phyloP scores from a whole-genome alignment of 2,329 filamentous ascomycete species.

The Arachnomyces sp. region DNA sequence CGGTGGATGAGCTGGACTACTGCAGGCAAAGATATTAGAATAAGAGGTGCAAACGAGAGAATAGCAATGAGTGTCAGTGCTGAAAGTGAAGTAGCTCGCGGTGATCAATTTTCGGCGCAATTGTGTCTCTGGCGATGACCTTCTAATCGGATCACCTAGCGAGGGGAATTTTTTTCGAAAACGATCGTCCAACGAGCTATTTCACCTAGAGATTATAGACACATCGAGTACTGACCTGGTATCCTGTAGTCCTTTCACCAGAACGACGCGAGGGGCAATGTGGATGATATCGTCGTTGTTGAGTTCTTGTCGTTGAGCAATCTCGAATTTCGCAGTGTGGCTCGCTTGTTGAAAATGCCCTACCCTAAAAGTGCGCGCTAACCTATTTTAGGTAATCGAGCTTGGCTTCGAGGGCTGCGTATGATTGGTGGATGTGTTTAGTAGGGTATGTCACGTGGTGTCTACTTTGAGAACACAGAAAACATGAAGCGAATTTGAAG shows the following conservation, averaged over 20 bases:
- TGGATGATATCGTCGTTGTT: conserved; percentile 33
- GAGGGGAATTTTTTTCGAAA: too few species aligned
- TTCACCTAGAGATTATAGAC: conserved; percentile 15
- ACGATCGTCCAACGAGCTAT: conserved; percentile 17
- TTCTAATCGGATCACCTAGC: too few species aligned
- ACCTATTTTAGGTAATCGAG: conserved; percentile 4
- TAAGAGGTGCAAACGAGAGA: background rate
- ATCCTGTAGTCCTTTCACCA: conserved; percentile 38
- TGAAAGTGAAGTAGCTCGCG: background rate
- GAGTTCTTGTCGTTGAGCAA: conserved; percentile 31
- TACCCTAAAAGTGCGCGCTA: conserved; percentile 28
- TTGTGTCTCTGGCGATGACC: too few species aligned
- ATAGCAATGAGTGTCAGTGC: background rate
- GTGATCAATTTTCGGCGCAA: too few species aligned
- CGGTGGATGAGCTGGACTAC: conserved; percentile 52
- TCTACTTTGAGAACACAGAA: too few species aligned
- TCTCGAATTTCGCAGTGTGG: conserved; percentile 38
- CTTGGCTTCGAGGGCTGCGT: too few species aligned
- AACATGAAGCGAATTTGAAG: too few species aligned
- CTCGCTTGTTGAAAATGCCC: conserved; percentile 38
- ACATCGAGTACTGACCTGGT: conserved; percentile 32
- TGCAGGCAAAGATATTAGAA: conserved; percentile 10
- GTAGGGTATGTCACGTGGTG: too few species aligned
- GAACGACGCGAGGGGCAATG: conserved; percentile 32
- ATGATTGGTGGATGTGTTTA: too few species aligned